phyloP scores from a whole-genome alignment of 78 protist species.

The Dictyostelium citrinum region DNA sequence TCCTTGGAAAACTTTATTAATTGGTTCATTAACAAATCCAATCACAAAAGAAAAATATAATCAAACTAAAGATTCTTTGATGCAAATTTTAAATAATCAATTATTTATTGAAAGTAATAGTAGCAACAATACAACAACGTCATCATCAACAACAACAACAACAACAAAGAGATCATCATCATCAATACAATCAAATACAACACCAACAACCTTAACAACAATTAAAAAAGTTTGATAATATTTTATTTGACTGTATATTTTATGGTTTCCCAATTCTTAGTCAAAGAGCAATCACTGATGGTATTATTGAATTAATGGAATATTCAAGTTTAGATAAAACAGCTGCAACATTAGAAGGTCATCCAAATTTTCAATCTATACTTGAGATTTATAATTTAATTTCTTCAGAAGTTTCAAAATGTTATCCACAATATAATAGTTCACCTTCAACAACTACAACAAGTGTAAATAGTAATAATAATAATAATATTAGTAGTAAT shows the following conservation, averaged over 20 bases:
- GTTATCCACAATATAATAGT: not conserved
- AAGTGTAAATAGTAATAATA: not conserved
- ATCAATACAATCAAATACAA: not conserved
- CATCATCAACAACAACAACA: not conserved
- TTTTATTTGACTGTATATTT: not conserved
- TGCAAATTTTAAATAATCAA: not conserved
- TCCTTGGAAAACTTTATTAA: slow-evolving; percentile 15
- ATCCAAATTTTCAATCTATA: slow-evolving; percentile 1
- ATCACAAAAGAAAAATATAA: not conserved
- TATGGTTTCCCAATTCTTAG: not conserved
- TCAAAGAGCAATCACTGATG: not conserved
- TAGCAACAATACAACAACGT: not conserved
- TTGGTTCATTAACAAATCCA: not conserved
- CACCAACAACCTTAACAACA: not conserved
- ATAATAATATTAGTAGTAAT: too few relatives aligned
- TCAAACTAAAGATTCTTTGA: not conserved
- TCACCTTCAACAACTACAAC: not conserved
- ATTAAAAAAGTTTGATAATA: not conserved
- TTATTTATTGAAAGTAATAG: not conserved
- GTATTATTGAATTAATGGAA: slow-evolving; percentile 3
- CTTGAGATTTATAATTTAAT: not conserved
- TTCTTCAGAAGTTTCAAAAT: not conserved
- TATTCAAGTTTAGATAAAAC: not conserved
- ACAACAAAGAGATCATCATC: not conserved
- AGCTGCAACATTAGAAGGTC: not conserved